These are phyloP conservation scores for Daucus carota DNA, from an alignment of 129 eudicot species.

Conservation along the genomic window DNA sequence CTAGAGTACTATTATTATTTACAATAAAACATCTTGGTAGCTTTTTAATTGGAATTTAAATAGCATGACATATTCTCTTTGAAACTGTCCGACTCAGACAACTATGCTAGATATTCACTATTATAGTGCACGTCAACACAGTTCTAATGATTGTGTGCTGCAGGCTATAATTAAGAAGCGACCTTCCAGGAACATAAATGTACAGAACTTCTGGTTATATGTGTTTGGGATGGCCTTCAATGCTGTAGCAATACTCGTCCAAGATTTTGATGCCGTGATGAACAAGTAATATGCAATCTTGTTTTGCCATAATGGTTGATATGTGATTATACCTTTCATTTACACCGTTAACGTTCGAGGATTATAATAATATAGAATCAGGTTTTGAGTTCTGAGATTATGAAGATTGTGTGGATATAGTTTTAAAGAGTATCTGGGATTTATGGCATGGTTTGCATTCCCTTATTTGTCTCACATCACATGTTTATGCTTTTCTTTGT, in stretches of 20 bases:
- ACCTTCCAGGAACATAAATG: slow-evolving; percentile 94
- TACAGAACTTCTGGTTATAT: slow-evolving; percentile 99
- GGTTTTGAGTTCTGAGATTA: neutral
- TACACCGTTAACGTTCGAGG: neutral
- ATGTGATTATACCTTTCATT: neutral
- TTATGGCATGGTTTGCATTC: neutral
- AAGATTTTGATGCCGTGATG: slow-evolving; percentile 90
- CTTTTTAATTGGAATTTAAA: slow-evolving; percentile 3
- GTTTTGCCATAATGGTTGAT: neutral
- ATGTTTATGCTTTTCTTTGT: neutral
- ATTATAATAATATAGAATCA: neutral
- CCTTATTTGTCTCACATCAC: neutral
- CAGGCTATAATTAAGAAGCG: slow-evolving; percentile 94
- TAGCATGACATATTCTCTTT: neutral
- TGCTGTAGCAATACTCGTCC: slow-evolving; percentile 69
- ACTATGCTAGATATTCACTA: neutral
- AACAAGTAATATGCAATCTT: slow-evolving; percentile 51
- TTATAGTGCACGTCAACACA: neutral
- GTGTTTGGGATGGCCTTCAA: slow-evolving; percentile 97
- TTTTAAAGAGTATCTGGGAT: neutral
- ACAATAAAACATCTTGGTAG: slow-evolving; percentile 1
- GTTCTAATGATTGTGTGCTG: slow-evolving; percentile 11
- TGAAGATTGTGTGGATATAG: neutral
- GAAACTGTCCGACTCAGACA: neutral
- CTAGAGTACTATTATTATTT: neutral